Conservation (phyloP, 768 basidiomycete genomes). For the Phylloporus arenicola region DNA sequence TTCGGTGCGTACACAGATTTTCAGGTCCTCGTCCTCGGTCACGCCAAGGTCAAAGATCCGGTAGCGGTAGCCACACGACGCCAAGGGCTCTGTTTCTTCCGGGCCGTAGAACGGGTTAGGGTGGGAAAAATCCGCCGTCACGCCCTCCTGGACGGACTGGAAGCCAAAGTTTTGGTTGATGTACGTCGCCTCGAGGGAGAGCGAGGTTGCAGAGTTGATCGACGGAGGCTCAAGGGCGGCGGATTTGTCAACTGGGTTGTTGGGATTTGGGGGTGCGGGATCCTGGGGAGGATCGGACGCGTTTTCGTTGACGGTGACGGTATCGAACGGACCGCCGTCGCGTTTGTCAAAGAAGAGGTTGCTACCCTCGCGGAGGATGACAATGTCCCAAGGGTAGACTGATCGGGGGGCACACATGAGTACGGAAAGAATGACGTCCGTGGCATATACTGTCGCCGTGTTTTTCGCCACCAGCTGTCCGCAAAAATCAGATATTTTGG, state of each 20-base stretch:
- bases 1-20: constrained; percentile 91
- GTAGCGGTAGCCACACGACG: constrained; percentile 95
- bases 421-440: constrained; percentile 90
- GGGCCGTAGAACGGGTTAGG: constrained; percentile 95
- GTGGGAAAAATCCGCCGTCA: constrained; percentile 68
- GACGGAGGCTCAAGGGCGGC: constrained; percentile 64
- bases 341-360: constrained; percentile 96
- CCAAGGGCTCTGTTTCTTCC: constrained; percentile 91
- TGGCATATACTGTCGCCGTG: constrained; percentile 85
- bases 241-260: constrained; percentile 65
- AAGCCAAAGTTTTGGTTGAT: constrained; percentile 99
- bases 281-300: constrained; percentile 91
- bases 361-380: constrained; percentile 89
- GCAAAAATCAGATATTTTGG: constrained; percentile 3
- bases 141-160: constrained; percentile 81
- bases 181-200: constrained; percentile 96
- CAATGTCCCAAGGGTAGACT: constrained; percentile 98
- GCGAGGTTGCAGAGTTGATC: constrained; percentile 89
- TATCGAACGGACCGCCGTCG: constrained; percentile 95
- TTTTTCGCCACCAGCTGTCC: constrained; percentile 73
- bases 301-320: constrained; percentile 98
- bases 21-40: constrained; percentile 85
- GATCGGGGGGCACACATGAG: constrained; percentile 96
- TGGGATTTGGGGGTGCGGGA: constrained; percentile 69
- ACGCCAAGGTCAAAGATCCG: constrained; percentile 90